These are phyloP conservation scores for Pulveroboletus ravenelii DNA, from an alignment of 768 basidiomycete species.

Conservation along the genomic window DNA sequence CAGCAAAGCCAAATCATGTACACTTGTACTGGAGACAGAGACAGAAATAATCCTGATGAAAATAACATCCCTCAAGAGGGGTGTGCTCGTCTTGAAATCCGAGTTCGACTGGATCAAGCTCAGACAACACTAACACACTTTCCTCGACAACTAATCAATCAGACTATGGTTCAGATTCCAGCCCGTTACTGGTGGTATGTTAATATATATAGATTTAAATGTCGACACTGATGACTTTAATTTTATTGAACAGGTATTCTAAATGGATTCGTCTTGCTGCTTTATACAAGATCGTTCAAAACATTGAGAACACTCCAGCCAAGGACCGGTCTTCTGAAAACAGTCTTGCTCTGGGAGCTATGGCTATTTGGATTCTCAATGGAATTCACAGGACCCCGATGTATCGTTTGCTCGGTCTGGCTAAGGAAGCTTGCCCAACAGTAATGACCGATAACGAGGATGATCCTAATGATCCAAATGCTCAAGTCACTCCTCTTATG, in stretches of 20 bases:
- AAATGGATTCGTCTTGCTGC: slow-evolving; percentile 1
- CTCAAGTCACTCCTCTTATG: not conserved
- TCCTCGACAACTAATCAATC: not conserved
- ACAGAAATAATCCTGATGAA: not conserved
- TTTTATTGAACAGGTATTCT: not conserved
- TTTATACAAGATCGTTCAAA: rapidly evolving
- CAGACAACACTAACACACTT: not conserved
- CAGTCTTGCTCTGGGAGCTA: not conserved
- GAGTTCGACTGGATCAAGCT: not conserved
- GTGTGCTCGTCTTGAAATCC: not conserved
- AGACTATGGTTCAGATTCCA: not conserved
- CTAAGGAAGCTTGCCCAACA: not conserved
- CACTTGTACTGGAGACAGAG: not conserved
- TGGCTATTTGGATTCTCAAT: slow-evolving; percentile 3
- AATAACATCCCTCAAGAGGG: not conserved
- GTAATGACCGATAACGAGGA: not conserved
- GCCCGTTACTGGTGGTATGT: not conserved
- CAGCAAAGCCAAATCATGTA: not conserved
- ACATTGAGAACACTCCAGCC: not conserved
- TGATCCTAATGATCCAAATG: not conserved
- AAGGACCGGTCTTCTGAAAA: not conserved
- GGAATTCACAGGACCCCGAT: not conserved
- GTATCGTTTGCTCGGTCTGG: not conserved
- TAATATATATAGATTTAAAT: too few species aligned
- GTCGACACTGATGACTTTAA: too few species aligned